Conservation (phyloP, 495 filamentous ascomycete species). For the Cairneyella variabilis region DNA sequence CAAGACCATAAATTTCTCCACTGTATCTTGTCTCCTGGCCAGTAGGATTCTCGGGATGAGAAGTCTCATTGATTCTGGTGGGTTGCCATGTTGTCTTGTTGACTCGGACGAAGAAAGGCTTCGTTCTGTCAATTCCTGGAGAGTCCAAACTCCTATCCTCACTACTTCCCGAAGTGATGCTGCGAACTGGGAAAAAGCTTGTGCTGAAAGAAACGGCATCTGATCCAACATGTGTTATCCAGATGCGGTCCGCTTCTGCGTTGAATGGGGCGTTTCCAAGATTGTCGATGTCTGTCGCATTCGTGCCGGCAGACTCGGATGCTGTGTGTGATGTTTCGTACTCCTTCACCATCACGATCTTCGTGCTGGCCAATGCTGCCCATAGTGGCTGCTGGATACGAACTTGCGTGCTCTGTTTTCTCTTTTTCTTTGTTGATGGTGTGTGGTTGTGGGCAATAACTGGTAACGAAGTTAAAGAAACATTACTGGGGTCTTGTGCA, state of each 20-base stretch:
- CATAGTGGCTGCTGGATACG: slow-evolving; percentile 88
- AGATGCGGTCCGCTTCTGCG: slow-evolving; percentile 70
- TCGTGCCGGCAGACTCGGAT: slow-evolving; percentile 65
- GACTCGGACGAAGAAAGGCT: slow-evolving; percentile 83
- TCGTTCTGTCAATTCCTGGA: slow-evolving; percentile 54
- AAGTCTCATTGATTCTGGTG: slow-evolving; percentile 59
- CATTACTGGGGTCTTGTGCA: slow-evolving; percentile 14
- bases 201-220: slow-evolving; percentile 81
- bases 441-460: slow-evolving; percentile 28
- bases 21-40: slow-evolving; percentile 55
- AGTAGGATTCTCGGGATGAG: slow-evolving; percentile 33
- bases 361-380: slow-evolving; percentile 90
- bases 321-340: slow-evolving; percentile 81
- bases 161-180: slow-evolving; percentile 20
- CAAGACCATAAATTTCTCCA: slow-evolving; percentile 85
- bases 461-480: slow-evolving; percentile 17
- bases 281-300: slow-evolving; percentile 74
- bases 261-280: slow-evolving; percentile 74
- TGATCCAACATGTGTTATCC: slow-evolving; percentile 80
- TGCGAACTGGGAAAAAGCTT: slow-evolving; percentile 60
- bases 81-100: slow-evolving; percentile 89
- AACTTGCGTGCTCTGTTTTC: slow-evolving; percentile 84
- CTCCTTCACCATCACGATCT: slow-evolving; percentile 89
- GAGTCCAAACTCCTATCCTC: slow-evolving; percentile 28
- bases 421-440: slow-evolving; percentile 76